Evolutionary conservation across 176 grass and related monocot species (phyloP), one percentile per base, ranked within the genome.

Genomic region (Bonia amplexicaulis): DNA sequence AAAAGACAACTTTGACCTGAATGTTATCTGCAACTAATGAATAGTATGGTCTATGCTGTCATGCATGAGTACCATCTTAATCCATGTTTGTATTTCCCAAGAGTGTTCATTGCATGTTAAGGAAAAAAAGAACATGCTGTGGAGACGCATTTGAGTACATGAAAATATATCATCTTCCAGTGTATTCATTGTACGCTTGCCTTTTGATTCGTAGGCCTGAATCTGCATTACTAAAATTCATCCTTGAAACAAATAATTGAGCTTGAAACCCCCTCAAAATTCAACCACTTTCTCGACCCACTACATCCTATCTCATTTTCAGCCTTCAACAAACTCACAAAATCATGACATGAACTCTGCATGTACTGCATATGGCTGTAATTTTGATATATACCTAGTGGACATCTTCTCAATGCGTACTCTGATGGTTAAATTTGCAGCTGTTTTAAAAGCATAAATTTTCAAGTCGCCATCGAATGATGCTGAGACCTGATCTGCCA

Each of bases 331-430:
- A 53, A 25, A 66, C 27, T 52, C 26, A 88, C 7, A 74, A 41
- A 22, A 44, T 23, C 27, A 85, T 11, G 39, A 49, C 39, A 76
- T 7, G 6, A 45, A 71, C 42, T 77, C 20, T 69, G 35, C 33
- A 73, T 37, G 22, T 53, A 89, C 4, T 15, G 14, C 66, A 72
- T 58, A 71, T 82, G 23, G 15, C 4, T 63, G n/a, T 41, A 26
- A 27, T 48, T 51, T 73, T 67, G 31, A 81, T 80, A 85, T 78
- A 64, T 92, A 95, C 93, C 72, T 94, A 75, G 82, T 94, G n/a
- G 96, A 95, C 82, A 95, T 85, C 88, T 94, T 98, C 91, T 98
- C 96, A 44, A 98, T 93, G 27, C 93, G 89, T 70, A 98, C 77
- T 69, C 86, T 90, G 83, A 98, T 82, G 23, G 72, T 80, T 31